Conservation (phyloP, 306 rosid species). For the Quercus robur region DNA sequence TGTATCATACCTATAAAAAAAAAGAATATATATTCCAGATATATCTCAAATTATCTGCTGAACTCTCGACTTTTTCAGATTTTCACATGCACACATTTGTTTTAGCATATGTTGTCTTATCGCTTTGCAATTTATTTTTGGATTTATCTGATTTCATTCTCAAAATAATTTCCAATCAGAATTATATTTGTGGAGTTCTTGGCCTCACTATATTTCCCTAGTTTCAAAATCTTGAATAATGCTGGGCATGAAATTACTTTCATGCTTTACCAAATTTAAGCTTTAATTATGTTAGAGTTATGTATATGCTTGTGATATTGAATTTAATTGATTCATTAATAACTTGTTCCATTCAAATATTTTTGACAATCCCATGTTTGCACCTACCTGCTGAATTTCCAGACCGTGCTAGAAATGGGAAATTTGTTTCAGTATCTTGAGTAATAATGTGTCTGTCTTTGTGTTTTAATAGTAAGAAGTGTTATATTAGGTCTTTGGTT, state of each 20-base stretch:
- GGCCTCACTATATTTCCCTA: neutral
- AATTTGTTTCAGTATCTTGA: neutral
- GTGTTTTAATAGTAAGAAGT: neutral
- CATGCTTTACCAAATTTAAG: neutral
- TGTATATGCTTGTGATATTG: neutral
- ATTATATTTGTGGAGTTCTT: too few species aligned
- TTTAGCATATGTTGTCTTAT: too few species aligned
- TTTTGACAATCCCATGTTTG: neutral
- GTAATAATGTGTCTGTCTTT: neutral
- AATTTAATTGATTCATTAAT: neutral
- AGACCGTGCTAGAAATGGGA: neutral
- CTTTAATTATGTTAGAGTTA: neutral
- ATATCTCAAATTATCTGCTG: neutral
- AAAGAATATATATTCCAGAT: too few species aligned
- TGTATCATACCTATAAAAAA: too few species aligned
- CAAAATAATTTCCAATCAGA: too few species aligned
- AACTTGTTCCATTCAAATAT: neutral
- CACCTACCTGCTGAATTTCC: neutral
- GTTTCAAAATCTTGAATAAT: slow-evolving; percentile 6
- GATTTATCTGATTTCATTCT: too few species aligned
- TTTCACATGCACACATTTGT: neutral
- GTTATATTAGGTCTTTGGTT: neutral
- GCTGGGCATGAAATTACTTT: neutral
- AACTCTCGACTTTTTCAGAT: neutral
- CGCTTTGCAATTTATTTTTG: too few species aligned